Percentiles rank a stretch among this genome's conserved stretches.
These are phyloP conservation scores for Cardamine resedifolia DNA, from an alignment of 345 rosid species.

Conservation along the genomic window DNA sequence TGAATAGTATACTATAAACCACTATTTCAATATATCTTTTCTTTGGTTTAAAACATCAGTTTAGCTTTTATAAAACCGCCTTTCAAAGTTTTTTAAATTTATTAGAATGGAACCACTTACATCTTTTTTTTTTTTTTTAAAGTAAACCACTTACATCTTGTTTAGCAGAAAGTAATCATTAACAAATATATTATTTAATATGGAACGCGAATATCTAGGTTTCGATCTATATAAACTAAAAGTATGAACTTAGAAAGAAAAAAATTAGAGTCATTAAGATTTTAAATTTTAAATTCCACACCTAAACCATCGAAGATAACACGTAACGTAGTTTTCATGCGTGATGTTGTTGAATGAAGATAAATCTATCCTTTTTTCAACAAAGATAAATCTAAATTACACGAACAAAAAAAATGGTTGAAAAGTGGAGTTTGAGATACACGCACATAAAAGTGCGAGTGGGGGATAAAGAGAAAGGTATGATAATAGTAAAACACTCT, in stretches of 20 bases:
- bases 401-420: background rate
- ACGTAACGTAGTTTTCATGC: constrained; percentile 34
- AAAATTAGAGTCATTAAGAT: too few species aligned
- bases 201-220: background rate
- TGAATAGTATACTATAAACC: background rate
- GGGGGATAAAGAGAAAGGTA: background rate
- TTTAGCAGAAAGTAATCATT: background rate
- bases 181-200: background rate
- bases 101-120: background rate
- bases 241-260: constrained; percentile 29
- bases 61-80: background rate
- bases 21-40: background rate
- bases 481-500: constrained; percentile 39
- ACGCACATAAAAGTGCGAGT: constrained; percentile 15
- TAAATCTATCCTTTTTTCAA: background rate
- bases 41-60: background rate
- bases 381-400: too few species aligned
- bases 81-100: background rate
- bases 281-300: constrained; percentile 29
- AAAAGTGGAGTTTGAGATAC: background rate
- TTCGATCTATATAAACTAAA: background rate
- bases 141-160: too few species aligned
- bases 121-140: too few species aligned
- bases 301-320: constrained; percentile 21
- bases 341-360: constrained; percentile 15